Percentiles rank a stretch among this genome's conserved stretches.
Conservation (phyloP, 1,139 yeast species). For the Insectozyma bohioensis region DNA sequence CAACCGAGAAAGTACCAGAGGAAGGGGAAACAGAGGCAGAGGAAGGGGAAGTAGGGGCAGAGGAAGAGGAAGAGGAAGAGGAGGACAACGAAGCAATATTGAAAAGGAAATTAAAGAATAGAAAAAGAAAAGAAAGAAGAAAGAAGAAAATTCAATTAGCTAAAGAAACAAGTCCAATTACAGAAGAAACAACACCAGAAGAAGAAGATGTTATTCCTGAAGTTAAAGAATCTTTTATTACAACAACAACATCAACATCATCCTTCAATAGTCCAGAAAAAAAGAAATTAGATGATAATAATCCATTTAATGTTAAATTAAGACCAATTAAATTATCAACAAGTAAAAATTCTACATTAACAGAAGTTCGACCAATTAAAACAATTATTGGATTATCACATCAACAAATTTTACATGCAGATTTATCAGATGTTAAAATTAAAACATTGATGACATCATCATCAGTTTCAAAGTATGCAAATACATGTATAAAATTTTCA, state of each 20-base stretch:
- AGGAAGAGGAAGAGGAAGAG: constrained; percentile 3
- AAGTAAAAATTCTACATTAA: constrained; percentile 32
- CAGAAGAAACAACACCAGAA: constrained; percentile 6
- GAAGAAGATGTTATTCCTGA: too few species aligned
- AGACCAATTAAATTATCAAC: constrained; percentile 30
- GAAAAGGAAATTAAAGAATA: constrained; percentile 4
- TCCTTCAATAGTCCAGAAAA: constrained; percentile 6
- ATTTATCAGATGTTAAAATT: constrained; percentile 38
- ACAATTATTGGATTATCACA: constrained; percentile 44
- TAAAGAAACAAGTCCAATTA: constrained; percentile 1
- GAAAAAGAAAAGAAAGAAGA: constrained; percentile 9
- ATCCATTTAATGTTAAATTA: constrained; percentile 32
- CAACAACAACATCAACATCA: not conserved
- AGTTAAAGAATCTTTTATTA: not conserved
- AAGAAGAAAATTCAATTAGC: constrained; percentile 3
- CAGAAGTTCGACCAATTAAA: constrained; percentile 35
- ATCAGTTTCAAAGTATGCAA: constrained; percentile 32
- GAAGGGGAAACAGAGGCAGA: not conserved
- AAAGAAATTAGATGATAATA: too few species aligned
- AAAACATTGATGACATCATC: constrained; percentile 37
- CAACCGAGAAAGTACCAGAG: not conserved
- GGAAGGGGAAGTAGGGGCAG: constrained; percentile 2
- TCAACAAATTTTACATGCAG: constrained; percentile 35
- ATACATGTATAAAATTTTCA: constrained; percentile 29
- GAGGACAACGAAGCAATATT: constrained; percentile 5